These are phyloP conservation scores for Rubus parviflorus DNA, from an alignment of 306 rosid genomes.

Conservation along the genomic window DNA sequence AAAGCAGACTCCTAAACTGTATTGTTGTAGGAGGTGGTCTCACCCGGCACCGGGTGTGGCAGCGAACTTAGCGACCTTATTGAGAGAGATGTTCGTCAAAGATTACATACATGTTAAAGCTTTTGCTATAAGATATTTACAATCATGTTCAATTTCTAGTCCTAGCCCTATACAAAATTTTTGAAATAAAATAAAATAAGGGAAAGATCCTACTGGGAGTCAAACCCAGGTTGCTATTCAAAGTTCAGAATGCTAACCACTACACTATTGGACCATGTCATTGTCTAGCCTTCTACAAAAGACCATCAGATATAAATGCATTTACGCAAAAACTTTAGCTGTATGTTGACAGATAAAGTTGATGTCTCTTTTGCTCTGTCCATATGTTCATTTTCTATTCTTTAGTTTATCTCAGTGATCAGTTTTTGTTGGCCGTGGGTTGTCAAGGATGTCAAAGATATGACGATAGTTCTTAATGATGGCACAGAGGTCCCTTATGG, in stretches of 20 bases:
- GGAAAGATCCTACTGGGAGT: not conserved
- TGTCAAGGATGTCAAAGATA: no score
- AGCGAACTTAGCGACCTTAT: conserved; percentile 91
- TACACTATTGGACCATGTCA: not conserved
- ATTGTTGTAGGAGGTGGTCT: conserved; percentile 77
- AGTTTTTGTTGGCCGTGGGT: no score
- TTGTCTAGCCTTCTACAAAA: not conserved
- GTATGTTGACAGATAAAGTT: no score
- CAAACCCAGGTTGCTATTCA: not conserved
- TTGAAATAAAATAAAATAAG: not conserved
- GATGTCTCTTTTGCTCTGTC: no score
- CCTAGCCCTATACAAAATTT: not conserved
- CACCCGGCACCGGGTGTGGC: conserved; percentile 84
- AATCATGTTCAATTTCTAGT: conserved; percentile 3
- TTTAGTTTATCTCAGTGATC: no score
- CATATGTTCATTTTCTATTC: no score
- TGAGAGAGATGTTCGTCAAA: conserved; percentile 67
- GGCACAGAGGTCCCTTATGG: no score
- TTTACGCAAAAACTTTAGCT: not conserved
- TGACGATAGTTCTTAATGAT: no score
- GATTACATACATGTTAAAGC: conserved; percentile 57
- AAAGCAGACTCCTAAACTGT: conserved; percentile 58
- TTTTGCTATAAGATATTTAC: not conserved
- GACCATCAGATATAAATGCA: not conserved
- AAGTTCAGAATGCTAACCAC: not conserved